phyloP scores from a whole-genome alignment of 495 filamentous ascomycete genomes.

The Talaromyces stipitatus region DNA sequence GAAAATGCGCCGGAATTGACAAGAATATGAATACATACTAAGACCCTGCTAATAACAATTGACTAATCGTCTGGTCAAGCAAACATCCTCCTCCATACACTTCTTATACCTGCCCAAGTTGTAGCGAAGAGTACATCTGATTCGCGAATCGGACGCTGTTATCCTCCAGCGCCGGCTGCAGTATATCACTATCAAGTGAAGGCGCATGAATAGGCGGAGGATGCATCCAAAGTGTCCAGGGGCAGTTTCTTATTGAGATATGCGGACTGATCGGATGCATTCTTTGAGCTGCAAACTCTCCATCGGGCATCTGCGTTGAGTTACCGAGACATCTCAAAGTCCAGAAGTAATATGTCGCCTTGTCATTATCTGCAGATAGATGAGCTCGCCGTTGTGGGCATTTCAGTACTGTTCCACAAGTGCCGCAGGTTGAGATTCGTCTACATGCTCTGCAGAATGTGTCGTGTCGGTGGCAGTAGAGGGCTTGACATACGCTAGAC shows the following conservation, averaged over 20 bases:
- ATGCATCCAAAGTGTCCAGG: constrained; percentile 37
- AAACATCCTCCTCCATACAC: neutral
- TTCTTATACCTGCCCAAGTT: neutral
- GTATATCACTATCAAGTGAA: constrained; percentile 27
- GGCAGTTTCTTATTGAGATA: constrained; percentile 33
- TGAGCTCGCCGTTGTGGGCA: constrained; percentile 31
- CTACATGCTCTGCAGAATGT: constrained; percentile 30
- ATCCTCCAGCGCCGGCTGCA: constrained; percentile 28
- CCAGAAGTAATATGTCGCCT: constrained; percentile 31
- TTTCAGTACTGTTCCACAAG: constrained; percentile 29
- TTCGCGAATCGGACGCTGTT: constrained; percentile 1
- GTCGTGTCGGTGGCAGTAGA: constrained; percentile 32
- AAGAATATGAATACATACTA: neutral
- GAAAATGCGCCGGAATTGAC: neutral
- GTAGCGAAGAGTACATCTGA: constrained; percentile 6
- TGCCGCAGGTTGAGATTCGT: constrained; percentile 33
- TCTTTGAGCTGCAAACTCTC: constrained; percentile 27
- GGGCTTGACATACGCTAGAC: constrained; percentile 34
- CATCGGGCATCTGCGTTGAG: constrained; percentile 20
- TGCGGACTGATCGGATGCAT: constrained; percentile 34
- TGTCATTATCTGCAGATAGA: constrained; percentile 16
- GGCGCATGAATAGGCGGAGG: constrained; percentile 29
- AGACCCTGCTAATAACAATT: neutral
- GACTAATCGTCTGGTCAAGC: no score
- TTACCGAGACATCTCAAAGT: constrained; percentile 34